phyloP scores from a whole-genome alignment of 345 rosid genomes.

The Brassica carinata region DNA sequence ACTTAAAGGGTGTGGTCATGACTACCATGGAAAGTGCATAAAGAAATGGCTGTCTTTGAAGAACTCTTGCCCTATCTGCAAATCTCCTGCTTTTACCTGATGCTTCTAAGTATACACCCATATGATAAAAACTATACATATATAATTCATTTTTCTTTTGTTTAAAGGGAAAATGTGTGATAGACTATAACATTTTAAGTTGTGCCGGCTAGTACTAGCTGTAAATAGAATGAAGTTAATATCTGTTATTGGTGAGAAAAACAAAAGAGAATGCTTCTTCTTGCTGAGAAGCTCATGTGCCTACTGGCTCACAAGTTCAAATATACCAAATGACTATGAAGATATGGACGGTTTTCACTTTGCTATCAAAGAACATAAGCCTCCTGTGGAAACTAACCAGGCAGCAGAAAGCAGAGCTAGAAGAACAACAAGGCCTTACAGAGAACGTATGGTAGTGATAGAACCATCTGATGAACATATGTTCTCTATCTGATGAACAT shows the following conservation, averaged over 20 bases:
- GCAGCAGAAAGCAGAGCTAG: too few relatives aligned
- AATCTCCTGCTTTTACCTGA: slow-evolving; percentile 57
- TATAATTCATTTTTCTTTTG: not conserved
- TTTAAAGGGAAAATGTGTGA: not conserved
- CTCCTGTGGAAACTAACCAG: too few relatives aligned
- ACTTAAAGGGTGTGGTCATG: slow-evolving; percentile 66
- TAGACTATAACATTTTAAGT: not conserved
- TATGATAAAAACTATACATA: not conserved
- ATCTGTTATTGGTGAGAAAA: too few relatives aligned
- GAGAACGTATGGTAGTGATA: too few relatives aligned
- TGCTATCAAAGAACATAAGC: too few relatives aligned
- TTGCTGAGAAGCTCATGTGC: too few relatives aligned
- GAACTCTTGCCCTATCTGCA: slow-evolving; percentile 88
- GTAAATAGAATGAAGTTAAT: not conserved
- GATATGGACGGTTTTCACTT: too few relatives aligned
- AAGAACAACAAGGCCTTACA: too few relatives aligned
- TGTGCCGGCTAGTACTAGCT: not conserved
- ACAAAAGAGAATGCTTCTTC: too few relatives aligned
- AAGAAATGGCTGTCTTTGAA: slow-evolving; percentile 87
- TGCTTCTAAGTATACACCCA: slow-evolving; percentile 27
- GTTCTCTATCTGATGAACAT: too few relatives aligned
- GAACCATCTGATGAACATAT: too few relatives aligned
- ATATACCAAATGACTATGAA: not conserved
- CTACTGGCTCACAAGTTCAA: not conserved
- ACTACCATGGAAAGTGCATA: slow-evolving; percentile 74